Percentiles rank a stretch among this genome's conserved stretches.
These are phyloP conservation scores for Gossypium lobatum DNA, from an alignment of 441 rosid genomes.

Conservation along the genomic window DNA sequence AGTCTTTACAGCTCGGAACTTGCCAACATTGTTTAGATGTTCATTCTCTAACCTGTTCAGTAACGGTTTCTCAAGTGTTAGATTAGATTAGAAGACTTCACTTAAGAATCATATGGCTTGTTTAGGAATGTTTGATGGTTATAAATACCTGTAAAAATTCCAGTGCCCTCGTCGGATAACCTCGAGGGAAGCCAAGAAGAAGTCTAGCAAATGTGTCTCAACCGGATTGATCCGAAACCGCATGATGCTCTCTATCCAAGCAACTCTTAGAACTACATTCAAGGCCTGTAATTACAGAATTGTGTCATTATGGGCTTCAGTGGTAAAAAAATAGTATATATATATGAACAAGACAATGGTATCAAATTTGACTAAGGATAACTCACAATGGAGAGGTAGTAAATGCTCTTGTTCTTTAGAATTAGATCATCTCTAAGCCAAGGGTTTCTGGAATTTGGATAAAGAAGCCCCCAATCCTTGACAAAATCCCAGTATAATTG, in stretches of 20 bases:
- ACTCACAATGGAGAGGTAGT: conserved; percentile 79
- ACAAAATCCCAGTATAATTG: conserved; percentile 98
- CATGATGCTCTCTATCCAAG: conserved; percentile 80
- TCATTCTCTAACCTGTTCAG: conserved; percentile 82
- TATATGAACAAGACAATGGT: neutral
- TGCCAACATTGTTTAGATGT: conserved; percentile 84
- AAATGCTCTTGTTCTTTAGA: conserved; percentile 58
- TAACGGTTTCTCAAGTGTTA: neutral
- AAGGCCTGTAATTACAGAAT: conserved; percentile 44
- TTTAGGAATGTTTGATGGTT: neutral
- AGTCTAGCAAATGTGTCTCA: conserved; percentile 68
- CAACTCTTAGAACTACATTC: conserved; percentile 72
- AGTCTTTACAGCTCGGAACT: conserved; percentile 81
- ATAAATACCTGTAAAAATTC: conserved; percentile 83
- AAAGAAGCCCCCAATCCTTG: conserved; percentile 88
- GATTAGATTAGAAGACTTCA: neutral
- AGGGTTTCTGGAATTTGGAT: conserved; percentile 62
- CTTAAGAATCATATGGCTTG: neutral
- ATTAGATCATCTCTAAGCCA: conserved; percentile 87
- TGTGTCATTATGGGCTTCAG: conserved; percentile 1
- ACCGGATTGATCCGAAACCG: conserved; percentile 38
- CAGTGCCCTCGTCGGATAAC: conserved; percentile 93
- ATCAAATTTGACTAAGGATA: neutral
- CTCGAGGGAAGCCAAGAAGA: conserved; percentile 83
- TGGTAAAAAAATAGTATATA: neutral